phyloP scores from a whole-genome alignment of 371 early-diverging fungal species.

The Mucor irregularis region DNA sequence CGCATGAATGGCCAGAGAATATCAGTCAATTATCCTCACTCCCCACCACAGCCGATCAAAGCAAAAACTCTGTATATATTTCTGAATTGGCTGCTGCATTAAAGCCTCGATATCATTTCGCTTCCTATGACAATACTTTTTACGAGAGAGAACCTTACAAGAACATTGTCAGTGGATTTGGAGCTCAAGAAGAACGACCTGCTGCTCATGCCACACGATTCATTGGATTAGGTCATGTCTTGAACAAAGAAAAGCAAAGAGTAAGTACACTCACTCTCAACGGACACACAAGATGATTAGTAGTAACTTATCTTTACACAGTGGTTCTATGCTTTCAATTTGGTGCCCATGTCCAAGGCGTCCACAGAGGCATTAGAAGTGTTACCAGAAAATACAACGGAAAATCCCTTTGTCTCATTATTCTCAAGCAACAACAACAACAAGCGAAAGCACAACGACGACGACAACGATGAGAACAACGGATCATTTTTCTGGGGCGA shows the following conservation, averaged over 20 bases:
- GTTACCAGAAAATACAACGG: slow-evolving; percentile 61
- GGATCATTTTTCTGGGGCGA: slow-evolving; percentile 44
- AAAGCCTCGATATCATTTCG: slow-evolving; percentile 90
- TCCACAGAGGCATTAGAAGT: slow-evolving; percentile 34
- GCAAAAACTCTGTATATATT: slow-evolving; percentile 27
- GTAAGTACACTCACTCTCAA: too few relatives aligned
- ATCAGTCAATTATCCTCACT: slow-evolving; percentile 38
- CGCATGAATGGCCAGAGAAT: slow-evolving; percentile 77
- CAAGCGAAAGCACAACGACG: slow-evolving; percentile 33
- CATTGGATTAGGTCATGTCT: slow-evolving; percentile 78
- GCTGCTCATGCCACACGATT: slow-evolving; percentile 78
- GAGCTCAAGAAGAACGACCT: slow-evolving; percentile 36
- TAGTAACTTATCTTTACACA: slow-evolving; percentile 23
- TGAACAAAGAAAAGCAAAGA: slow-evolving; percentile 60
- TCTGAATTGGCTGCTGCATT: slow-evolving; percentile 52
- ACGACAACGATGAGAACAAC: slow-evolving; percentile 16
- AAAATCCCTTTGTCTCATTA: slow-evolving; percentile 54
- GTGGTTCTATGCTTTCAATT: slow-evolving; percentile 94
- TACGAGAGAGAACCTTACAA: slow-evolving; percentile 86
- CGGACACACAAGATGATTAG: background rate
- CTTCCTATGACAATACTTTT: slow-evolving; percentile 63
- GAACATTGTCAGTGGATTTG: slow-evolving; percentile 50
- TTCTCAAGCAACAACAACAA: slow-evolving; percentile 29
- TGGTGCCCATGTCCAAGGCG: slow-evolving; percentile 65
- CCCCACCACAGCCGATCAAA: slow-evolving; percentile 11